Evolutionary conservation across 306 rosid species (phyloP), one percentile per base, ranked within the genome.

Genomic region (Dryas octopetala): DNA sequence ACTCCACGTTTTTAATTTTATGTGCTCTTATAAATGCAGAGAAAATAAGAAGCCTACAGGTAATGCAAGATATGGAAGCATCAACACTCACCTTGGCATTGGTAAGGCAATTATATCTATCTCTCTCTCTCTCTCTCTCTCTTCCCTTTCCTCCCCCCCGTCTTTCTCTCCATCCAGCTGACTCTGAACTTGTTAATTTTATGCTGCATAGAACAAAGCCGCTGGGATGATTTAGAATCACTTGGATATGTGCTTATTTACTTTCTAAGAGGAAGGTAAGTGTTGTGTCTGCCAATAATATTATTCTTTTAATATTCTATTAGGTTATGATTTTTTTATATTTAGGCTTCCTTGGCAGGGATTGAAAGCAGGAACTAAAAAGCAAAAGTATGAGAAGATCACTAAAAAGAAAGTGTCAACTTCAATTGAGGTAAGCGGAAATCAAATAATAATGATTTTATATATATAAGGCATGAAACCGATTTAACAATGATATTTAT

Each of bases 281-380:
- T 23, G 44, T 43, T 70, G 61, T 16, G 51, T 73, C 68, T 23
- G 19, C 78, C 45, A 17, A 26, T 69, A 47, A 5, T 71, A 61
- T 58, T 65, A 69, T 64, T 80, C 58, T 51, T 74, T 15, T 41
- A 16, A 16, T 61, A 53, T 23, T 62, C 62, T 26, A 26, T 55
- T 80, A 51, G 19, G 50, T 79, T 67, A 60, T 89, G 73, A 88
- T 83, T 11, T 0, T 62, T 63, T 61, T 80, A 49, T 54, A 16
- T 83, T 78, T 9, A 95, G 99, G 83, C 91, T 95, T 77, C 99
- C 99, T 71, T 91, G 99, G 99, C 99, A 95, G 91, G 99, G 99
- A 78, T 81, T 95, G 79, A 95, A 95, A 91, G 99, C 99, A 1
- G 97, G 97, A 70, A 95, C 84, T 60, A 95, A 95, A 86, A 95